These are phyloP conservation scores for Cyclotella cryptica DNA, from an alignment of 108 stramenopile genomes.

Conservation along the genomic window DNA sequence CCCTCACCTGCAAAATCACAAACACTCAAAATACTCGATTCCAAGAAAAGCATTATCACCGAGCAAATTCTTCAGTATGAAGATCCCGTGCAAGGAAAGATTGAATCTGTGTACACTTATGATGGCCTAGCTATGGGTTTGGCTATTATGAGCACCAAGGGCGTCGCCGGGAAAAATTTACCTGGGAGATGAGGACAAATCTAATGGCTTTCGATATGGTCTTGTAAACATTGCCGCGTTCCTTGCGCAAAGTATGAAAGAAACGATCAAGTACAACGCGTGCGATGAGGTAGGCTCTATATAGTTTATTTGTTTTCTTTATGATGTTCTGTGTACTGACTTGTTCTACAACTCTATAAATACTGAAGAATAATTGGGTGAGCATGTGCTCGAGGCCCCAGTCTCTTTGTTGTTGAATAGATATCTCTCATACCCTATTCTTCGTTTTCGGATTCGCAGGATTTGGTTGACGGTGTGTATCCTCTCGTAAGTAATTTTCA, in stretches of 20 bases:
- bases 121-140: slow-evolving; percentile 28
- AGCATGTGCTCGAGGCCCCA: not conserved
- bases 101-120: slow-evolving; percentile 33
- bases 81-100: slow-evolving; percentile 1
- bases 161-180: slow-evolving; percentile 42
- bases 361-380: slow-evolving; percentile 37
- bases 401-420: not conserved
- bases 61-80: slow-evolving; percentile 33
- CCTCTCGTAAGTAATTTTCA: slow-evolving; percentile 21
- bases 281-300: slow-evolving; percentile 47
- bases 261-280: slow-evolving; percentile 63
- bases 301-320: not conserved
- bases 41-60: slow-evolving; percentile 16
- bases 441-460: slow-evolving; percentile 1
- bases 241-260: slow-evolving; percentile 63
- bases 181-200: slow-evolving; percentile 26
- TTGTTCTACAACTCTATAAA: not conserved
- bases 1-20: not conserved
- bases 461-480: slow-evolving; percentile 41
- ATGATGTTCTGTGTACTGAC: not conserved
- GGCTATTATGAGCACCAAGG: slow-evolving; percentile 35
- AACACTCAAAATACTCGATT: slow-evolving; percentile 25
- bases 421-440: not conserved
- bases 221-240: slow-evolving; percentile 60
- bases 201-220: slow-evolving; percentile 40